phyloP scores from a whole-genome alignment of 306 rosid genomes.

The Lathyrus aphaca region DNA sequence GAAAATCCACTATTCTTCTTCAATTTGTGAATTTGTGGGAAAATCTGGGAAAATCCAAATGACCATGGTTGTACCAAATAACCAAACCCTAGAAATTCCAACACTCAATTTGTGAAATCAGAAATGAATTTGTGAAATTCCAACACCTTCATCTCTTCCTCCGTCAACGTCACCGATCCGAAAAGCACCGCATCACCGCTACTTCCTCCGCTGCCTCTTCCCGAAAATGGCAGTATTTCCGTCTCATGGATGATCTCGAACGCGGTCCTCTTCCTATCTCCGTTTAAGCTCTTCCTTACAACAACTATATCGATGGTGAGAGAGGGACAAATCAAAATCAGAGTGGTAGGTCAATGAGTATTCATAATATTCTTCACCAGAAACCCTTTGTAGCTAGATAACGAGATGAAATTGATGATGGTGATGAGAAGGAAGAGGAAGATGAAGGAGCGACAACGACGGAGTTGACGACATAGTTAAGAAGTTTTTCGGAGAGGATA shows the following conservation, averaged over 20 bases:
- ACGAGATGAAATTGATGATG: background rate
- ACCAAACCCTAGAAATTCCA: too few species aligned
- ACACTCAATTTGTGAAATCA: too few species aligned
- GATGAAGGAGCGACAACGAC: conserved; percentile 13
- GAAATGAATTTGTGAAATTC: too few species aligned
- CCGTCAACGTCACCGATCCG: too few species aligned
- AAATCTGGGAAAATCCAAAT: too few species aligned
- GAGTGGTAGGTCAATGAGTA: conserved; percentile 48
- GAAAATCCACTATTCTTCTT: too few species aligned
- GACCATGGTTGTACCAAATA: too few species aligned
- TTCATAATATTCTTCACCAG: conserved; percentile 49
- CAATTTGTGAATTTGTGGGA: too few species aligned
- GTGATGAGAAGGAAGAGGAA: background rate
- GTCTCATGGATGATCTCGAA: conserved; percentile 69
- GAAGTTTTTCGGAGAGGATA: conserved; percentile 50
- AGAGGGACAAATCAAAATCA: conserved; percentile 6
- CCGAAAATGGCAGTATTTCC: conserved; percentile 62
- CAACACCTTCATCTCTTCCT: too few species aligned
- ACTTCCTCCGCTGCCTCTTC: background rate
- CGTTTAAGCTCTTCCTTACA: conserved; percentile 45
- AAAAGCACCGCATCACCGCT: conserved; percentile 37
- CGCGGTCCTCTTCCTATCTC: conserved; percentile 90
- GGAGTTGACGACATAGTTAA: conserved; percentile 62
- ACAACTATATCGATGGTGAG: conserved; percentile 34
- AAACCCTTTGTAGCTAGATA: conserved; percentile 32